Conservation (phyloP, 1,284 basidiomycete genomes). For the Apiotrichum laibachii region DNA sequence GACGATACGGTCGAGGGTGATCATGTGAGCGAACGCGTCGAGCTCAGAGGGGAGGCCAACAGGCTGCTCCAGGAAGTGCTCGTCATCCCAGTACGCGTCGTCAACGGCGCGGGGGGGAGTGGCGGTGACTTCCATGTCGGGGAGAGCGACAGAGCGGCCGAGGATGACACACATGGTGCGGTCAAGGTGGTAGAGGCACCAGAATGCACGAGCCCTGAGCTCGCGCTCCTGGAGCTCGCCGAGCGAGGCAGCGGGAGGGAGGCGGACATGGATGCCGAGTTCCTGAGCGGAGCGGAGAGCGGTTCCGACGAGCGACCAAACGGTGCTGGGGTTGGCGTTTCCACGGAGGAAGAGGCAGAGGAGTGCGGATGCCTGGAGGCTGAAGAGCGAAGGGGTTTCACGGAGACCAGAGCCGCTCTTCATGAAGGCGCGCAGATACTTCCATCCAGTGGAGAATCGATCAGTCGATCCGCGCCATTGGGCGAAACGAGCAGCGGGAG, state of each 20-base stretch:
- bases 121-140: constrained; percentile 77
- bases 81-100: constrained; percentile 24
- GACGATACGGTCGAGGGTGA: constrained; percentile 67
- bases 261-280: constrained; percentile 50
- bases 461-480: constrained; percentile 1
- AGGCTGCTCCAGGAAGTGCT: background rate
- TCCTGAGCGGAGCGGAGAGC: constrained; percentile 62
- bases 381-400: constrained; percentile 62
- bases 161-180: constrained; percentile 50
- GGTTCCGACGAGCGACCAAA: constrained; percentile 67
- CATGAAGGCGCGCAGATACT: constrained; percentile 64
- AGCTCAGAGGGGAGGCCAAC: constrained; percentile 36
- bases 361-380: constrained; percentile 62
- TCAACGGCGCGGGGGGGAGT: constrained; percentile 64
- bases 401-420: constrained; percentile 57
- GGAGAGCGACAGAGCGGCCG: constrained; percentile 50
- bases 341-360: constrained; percentile 54
- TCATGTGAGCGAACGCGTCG: constrained; percentile 63
- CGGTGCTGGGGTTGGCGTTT: constrained; percentile 63
- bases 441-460: constrained; percentile 65
- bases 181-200: constrained; percentile 59
- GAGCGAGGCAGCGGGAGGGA: background rate
- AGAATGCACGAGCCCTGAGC: constrained; percentile 2
- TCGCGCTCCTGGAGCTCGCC: constrained; percentile 3
- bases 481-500: background rate